Evolutionary conservation across 148 eudicot species (phyloP).

Genomic region (Persicaria tinctoria): DNA sequence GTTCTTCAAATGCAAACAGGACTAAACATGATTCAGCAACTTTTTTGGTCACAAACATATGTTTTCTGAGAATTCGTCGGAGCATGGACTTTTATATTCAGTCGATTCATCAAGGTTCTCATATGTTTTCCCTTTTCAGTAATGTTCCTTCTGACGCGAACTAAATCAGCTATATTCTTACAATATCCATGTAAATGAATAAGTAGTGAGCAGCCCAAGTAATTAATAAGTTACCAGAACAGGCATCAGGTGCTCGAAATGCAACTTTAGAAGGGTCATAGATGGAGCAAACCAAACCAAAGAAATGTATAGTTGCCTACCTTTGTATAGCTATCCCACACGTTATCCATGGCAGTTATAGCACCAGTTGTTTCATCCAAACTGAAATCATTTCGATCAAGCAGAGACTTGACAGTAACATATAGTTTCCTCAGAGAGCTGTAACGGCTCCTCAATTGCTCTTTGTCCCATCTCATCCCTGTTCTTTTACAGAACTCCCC

Average conservation of each 20-base stretch:
- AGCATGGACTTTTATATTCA: no score
- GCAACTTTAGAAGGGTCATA: background rate
- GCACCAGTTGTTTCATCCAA: slow-evolving; percentile 57
- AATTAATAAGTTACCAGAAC: background rate
- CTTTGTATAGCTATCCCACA: slow-evolving; percentile 52
- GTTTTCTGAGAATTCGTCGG: no score
- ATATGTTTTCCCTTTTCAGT: no score
- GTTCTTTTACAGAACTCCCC: slow-evolving; percentile 48
- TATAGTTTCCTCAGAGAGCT: slow-evolving; percentile 51
- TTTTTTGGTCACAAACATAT: background rate
- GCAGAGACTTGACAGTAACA: slow-evolving; percentile 36
- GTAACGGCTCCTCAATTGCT: slow-evolving; percentile 50
- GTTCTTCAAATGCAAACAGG: background rate
- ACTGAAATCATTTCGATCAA: slow-evolving; percentile 40
- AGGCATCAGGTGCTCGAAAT: background rate
- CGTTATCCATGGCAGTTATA: slow-evolving; percentile 38
- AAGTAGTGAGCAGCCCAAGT: background rate
- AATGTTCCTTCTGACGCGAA: no score
- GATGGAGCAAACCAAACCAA: background rate
- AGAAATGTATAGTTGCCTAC: slow-evolving; percentile 17
- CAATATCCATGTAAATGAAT: background rate
- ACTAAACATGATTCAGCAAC: background rate
- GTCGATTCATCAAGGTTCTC: no score
- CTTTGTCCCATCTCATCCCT: slow-evolving; percentile 62
- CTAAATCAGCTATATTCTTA: no score